Evolutionary conservation across 1,284 basidiomycete genomes (phyloP).

Genomic region (Cerrena zonata): DNA sequence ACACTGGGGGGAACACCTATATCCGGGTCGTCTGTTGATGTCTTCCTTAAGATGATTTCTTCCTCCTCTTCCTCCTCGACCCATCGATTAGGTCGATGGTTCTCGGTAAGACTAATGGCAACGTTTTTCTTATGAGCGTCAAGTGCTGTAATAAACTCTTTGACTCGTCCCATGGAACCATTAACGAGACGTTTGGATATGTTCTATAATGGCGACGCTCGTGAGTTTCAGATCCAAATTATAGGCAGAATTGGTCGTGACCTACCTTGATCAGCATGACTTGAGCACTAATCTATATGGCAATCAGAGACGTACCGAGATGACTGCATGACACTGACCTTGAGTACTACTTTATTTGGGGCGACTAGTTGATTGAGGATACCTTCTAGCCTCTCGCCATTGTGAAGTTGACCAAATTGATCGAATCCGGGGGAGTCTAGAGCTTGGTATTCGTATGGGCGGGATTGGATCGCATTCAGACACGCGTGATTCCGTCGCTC

Average conservation of each 20-base stretch:
- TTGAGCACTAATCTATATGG: constrained; percentile 44
- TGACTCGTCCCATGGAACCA: constrained; percentile 76
- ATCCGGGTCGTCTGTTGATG: too few species aligned
- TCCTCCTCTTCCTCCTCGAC: neutral
- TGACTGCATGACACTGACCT: constrained; percentile 9
- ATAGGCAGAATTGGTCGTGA: too few species aligned
- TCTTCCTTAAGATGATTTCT: too few species aligned
- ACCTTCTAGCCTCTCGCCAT: constrained; percentile 14
- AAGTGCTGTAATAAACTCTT: constrained; percentile 47
- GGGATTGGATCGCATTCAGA: constrained; percentile 29
- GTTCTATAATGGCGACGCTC: too few species aligned
- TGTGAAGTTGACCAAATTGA: constrained; percentile 16
- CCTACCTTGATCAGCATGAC: constrained; percentile 72
- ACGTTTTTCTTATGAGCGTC: constrained; percentile 29
- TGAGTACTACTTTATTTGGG: constrained; percentile 7
- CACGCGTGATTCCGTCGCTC: constrained; percentile 49
- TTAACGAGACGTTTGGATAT: constrained; percentile 48
- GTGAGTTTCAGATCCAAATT: too few species aligned
- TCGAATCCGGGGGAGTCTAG: constrained; percentile 31
- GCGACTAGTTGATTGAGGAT: constrained; percentile 26
- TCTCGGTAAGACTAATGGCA: neutral
- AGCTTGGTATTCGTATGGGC: constrained; percentile 32
- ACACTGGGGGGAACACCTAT: neutral
- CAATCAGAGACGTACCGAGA: neutral
- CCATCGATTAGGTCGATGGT: neutral